These are phyloP conservation scores for Vitis rupestris DNA, from an alignment of 164 flowering plant genomes.

Conservation along the genomic window DNA sequence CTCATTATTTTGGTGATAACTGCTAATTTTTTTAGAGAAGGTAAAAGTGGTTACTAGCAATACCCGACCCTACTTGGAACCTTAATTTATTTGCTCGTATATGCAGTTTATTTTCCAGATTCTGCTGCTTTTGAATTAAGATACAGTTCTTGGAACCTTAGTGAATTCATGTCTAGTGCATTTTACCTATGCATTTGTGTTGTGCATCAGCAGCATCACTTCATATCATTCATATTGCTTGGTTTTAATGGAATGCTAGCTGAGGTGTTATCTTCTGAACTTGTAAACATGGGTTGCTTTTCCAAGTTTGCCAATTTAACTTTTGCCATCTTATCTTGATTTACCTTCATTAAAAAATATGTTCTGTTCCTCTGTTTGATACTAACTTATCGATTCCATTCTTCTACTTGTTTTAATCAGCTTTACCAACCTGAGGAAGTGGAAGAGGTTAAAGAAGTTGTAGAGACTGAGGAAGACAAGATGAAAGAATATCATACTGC, in stretches of 20 bases:
- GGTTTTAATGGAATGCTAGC: not conserved
- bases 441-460: conserved; percentile 63
- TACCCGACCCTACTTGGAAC: not conserved
- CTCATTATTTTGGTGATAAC: not conserved
- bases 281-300: not conserved
- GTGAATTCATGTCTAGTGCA: too few relatives aligned
- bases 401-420: conserved; percentile 34
- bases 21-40: not conserved
- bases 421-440: conserved; percentile 67
- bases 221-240: not conserved
- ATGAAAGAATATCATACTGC: conserved; percentile 79
- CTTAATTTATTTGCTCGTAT: not conserved
- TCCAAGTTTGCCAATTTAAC: not conserved
- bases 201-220: too few relatives aligned
- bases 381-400: not conserved
- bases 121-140: too few relatives aligned
- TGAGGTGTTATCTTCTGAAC: not conserved
- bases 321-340: not conserved
- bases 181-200: too few relatives aligned
- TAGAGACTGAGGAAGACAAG: conserved; percentile 47
- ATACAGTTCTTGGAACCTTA: too few relatives aligned
- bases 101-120: too few relatives aligned
- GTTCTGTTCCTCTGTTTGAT: not conserved
- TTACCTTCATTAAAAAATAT: not conserved
- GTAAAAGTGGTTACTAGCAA: not conserved